Base-by-base conservation (phyloP, 306 rosid species). In the Cucurbita ficifolia region DNA sequence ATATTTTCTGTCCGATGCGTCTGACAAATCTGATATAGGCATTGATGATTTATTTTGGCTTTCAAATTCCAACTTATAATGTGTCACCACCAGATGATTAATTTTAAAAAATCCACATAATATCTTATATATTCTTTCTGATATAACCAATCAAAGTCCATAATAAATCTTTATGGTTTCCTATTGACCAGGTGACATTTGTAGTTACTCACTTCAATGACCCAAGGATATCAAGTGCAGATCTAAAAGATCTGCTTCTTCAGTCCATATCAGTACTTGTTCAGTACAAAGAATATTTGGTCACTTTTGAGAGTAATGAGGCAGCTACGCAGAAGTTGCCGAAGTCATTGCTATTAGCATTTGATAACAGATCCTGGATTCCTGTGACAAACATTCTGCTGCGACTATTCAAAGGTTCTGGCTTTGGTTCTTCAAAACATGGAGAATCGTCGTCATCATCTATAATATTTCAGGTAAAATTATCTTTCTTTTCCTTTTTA, bases 281-380 rank as follows among this genome's bases (percentile, higher is more conserved):
- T 48, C 99, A 94, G 81, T 94, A 94, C 87, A 86, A 77, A 81
- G 99, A 94, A 74, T 82, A 87, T 86, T 75, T 94, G 82, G 86
- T 83, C 36, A 90, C 86, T 77, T 94, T 94, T 73, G 97, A 94
- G 88, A 83, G 88, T 81, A 94, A 91, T 72, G 89, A 84, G 79
- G 90, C 95, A 58, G 99, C 97, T 54, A 88, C 77, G 21, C 91
- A 82, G 73, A 90, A 83, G 77, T 76, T 94, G 90, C 99, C 99
- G 14, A 94, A 86, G 78, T 93, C 96, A 22, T 78, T 91, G 82
- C 84, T 94, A 45, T 85, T 87, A 45, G 89, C 97, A 74, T 94
- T 94, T 88, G 99, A 94, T 79, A 89, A 86, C 82, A 85, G 97
- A 89, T 91, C 99, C 69, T 94, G 97, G 97, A 91, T 89, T 75